Conservation (phyloP, 2,329 filamentous ascomycete genomes). For the Xylariaceae sp. region DNA sequence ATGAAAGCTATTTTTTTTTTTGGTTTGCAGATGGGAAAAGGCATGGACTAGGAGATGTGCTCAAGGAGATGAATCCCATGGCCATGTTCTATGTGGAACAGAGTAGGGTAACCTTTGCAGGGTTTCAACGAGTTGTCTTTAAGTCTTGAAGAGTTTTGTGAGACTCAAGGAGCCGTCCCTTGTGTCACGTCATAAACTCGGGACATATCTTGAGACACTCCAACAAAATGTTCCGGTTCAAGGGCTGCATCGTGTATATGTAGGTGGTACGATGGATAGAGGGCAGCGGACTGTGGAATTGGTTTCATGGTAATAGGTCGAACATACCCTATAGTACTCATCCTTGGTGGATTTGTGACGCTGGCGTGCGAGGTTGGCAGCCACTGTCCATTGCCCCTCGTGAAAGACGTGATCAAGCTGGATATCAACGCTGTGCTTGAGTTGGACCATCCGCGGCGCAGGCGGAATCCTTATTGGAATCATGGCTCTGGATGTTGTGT, state of each 20-base stretch:
- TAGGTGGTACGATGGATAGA: not conserved
- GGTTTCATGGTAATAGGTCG: not conserved
- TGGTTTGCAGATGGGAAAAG: too few relatives aligned
- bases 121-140: too few relatives aligned
- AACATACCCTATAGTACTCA: constrained; percentile 60
- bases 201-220: too few relatives aligned
- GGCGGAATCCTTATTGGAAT: constrained; percentile 6
- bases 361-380: constrained; percentile 60
- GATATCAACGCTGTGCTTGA: constrained; percentile 23
- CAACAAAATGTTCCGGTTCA: not conserved
- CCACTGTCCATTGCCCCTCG: constrained; percentile 60
- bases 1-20: too few relatives aligned
- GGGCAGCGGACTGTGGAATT: not conserved
- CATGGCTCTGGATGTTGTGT: too few relatives aligned
- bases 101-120: not conserved
- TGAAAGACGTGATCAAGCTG: constrained; percentile 60
- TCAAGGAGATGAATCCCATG: not conserved
- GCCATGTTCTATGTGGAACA: not conserved
- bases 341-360: constrained; percentile 57
- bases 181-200: not conserved
- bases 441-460: not conserved
- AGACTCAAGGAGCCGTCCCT: not conserved
- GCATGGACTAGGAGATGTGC: too few relatives aligned
- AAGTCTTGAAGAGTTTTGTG: not conserved
- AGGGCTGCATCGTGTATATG: not conserved